phyloP scores from a whole-genome alignment of 495 filamentous ascomycete species.

The Penicillium arizonense region DNA sequence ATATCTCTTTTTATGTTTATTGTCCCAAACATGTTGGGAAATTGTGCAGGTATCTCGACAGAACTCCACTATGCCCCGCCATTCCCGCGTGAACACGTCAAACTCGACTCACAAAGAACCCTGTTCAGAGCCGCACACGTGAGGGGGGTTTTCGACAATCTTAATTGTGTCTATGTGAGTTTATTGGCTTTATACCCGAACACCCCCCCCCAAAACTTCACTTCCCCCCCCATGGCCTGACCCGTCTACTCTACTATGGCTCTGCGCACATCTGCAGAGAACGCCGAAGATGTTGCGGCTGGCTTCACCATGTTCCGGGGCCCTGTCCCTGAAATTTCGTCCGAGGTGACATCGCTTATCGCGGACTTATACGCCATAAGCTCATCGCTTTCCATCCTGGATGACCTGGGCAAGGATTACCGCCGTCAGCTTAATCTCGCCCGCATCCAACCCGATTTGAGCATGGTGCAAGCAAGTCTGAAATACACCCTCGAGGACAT shows the following conservation, averaged over 20 bases:
- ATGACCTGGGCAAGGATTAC: conserved; percentile 32
- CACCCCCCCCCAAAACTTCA: not conserved
- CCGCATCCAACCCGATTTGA: conserved; percentile 42
- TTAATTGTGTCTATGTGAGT: conserved; percentile 10
- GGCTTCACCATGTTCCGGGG: conserved; percentile 51
- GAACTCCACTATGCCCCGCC: conserved; percentile 25
- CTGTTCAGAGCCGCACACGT: conserved; percentile 28
- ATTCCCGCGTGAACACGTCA: conserved; percentile 32
- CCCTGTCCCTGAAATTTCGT: conserved; percentile 49
- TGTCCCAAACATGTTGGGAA: no score
- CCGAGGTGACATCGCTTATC: conserved; percentile 55
- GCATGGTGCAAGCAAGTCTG: conserved; percentile 45
- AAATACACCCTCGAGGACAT: conserved; percentile 54
- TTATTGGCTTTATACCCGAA: conserved; percentile 2
- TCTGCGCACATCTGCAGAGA: conserved; percentile 48
- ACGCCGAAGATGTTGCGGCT: conserved; percentile 52
- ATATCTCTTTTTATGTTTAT: no score
- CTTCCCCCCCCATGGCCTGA: conserved; percentile 26
- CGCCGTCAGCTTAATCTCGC: conserved; percentile 33
- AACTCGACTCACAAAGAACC: conserved; percentile 14
- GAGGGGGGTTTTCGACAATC: conserved; percentile 11
- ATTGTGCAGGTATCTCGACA: not conserved
- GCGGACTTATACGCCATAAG: conserved; percentile 55
- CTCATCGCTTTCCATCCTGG: conserved; percentile 45
- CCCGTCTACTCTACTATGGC: conserved; percentile 32